A percentile compares a stretch with the other conserved stretches of the same genome.
phyloP scores from a whole-genome alignment of 345 rosid genomes.

The Trapa incisa region DNA sequence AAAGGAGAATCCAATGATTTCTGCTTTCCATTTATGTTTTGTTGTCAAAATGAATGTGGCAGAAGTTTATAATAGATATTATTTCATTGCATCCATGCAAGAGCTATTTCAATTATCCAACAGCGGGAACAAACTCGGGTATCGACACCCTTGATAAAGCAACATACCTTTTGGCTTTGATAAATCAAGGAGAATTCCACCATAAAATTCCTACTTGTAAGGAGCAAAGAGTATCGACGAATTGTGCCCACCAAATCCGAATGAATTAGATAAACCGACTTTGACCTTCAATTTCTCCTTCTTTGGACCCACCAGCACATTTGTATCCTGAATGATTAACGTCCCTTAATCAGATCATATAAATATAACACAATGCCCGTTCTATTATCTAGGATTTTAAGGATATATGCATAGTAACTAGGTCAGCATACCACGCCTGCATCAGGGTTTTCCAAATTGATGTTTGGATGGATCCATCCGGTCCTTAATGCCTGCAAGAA shows the following conservation, averaged over 20 bases:
- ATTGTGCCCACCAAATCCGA: constrained; percentile 31
- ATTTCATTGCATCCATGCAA: background rate
- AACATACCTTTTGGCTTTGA: constrained; percentile 2
- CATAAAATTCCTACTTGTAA: constrained; percentile 9
- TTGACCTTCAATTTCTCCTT: constrained; percentile 24
- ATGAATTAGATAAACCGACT: constrained; percentile 24
- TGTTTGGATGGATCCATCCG: constrained; percentile 29
- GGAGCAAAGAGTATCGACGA: constrained; percentile 19
- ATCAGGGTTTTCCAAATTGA: constrained; percentile 24
- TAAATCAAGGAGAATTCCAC: background rate
- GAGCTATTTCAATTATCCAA: background rate
- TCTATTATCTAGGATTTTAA: background rate
- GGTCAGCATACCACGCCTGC: constrained; percentile 17
- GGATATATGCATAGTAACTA: background rate
- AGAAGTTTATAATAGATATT: background rate
- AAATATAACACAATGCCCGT: too few species aligned
- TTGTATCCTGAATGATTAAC: constrained; percentile 12
- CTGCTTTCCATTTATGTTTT: too few species aligned
- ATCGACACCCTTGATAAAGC: too few species aligned
- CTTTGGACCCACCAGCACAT: constrained; percentile 17
- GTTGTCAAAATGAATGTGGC: background rate
- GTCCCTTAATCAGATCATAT: background rate
- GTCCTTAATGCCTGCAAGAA: constrained; percentile 24
- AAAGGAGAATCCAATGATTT: background rate
- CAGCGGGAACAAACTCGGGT: background rate